Conservation (phyloP, 768 basidiomycete species). For the Phylloporus sp. region DNA sequence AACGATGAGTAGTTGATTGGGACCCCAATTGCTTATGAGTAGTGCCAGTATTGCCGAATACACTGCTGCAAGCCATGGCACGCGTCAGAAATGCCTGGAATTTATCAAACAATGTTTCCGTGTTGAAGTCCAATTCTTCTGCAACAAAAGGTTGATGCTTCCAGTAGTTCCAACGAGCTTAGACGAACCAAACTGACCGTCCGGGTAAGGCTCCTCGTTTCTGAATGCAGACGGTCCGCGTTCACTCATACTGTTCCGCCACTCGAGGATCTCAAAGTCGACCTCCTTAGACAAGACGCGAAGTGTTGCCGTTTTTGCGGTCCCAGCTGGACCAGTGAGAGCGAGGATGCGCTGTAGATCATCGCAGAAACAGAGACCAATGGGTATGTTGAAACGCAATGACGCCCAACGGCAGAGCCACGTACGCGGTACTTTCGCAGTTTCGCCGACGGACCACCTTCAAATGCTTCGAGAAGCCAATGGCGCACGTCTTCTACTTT, state of each 20-base stretch:
- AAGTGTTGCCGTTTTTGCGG: conserved; percentile 85
- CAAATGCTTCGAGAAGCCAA: conserved; percentile 72
- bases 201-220: conserved; percentile 9
- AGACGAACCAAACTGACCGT: conserved; percentile 7
- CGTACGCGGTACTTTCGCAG: conserved; percentile 71
- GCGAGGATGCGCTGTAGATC: conserved; percentile 69
- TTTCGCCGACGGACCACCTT: conserved; percentile 58
- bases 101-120: conserved; percentile 48
- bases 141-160: no score
- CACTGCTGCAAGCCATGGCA: conserved; percentile 53
- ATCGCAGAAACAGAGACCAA: neutral
- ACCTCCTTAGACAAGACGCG: conserved; percentile 70
- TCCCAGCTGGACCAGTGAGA: conserved; percentile 84
- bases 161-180: neutral
- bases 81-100: conserved; percentile 73
- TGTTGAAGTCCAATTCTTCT: conserved; percentile 12
- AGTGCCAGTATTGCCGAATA: conserved; percentile 35
- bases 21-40: conserved; percentile 6
- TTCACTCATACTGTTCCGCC: conserved; percentile 68
- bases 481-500: conserved; percentile 74
- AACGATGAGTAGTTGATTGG: neutral
- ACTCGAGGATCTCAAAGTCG: conserved; percentile 79
- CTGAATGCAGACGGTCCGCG: conserved; percentile 22
- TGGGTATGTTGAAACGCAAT: neutral
- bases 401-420: conserved; percentile 5